Conservation (phyloP, 177 flowering plant species). For the Tripterygium wilfordii region DNA sequence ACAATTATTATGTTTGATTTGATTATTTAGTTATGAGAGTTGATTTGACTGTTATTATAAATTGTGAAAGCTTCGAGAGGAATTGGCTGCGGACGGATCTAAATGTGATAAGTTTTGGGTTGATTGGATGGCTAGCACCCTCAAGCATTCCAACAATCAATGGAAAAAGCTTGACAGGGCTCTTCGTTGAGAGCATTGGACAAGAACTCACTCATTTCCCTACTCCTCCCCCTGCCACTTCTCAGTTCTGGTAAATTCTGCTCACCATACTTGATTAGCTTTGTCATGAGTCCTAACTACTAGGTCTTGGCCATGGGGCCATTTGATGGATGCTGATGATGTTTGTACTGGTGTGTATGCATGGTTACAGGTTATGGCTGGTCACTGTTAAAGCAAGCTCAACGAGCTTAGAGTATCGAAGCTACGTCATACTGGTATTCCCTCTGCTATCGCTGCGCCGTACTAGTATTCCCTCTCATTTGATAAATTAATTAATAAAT, state of each 20-base stretch:
- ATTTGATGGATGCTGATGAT: too few species aligned
- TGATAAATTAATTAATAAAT: too few species aligned
- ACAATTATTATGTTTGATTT: background rate
- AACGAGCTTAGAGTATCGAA: too few species aligned
- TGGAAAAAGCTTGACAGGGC: constrained; percentile 85
- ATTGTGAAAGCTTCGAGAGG: constrained; percentile 49
- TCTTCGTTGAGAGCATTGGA: constrained; percentile 81
- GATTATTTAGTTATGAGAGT: background rate
- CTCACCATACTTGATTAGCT: too few species aligned
- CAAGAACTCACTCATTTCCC: constrained; percentile 80
- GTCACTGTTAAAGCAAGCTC: too few species aligned
- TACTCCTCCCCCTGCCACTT: constrained; percentile 61
- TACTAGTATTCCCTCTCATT: too few species aligned
- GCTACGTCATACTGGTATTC: too few species aligned
- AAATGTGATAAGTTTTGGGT: constrained; percentile 86
- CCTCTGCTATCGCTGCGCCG: too few species aligned
- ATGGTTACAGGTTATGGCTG: constrained; percentile 98
- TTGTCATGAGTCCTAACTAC: too few species aligned
- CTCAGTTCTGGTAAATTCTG: constrained; percentile 59
- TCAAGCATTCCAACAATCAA: constrained; percentile 82
- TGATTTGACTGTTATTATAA: background rate
- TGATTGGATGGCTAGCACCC: constrained; percentile 93
- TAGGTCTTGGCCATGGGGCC: too few species aligned
- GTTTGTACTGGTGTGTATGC: too few species aligned
- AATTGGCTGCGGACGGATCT: constrained; percentile 82